A percentile compares a stretch with the other conserved stretches of the same genome.
phyloP scores from a whole-genome alignment of 192 early-diverging fungal species.

The Coemansia sp. region DNA sequence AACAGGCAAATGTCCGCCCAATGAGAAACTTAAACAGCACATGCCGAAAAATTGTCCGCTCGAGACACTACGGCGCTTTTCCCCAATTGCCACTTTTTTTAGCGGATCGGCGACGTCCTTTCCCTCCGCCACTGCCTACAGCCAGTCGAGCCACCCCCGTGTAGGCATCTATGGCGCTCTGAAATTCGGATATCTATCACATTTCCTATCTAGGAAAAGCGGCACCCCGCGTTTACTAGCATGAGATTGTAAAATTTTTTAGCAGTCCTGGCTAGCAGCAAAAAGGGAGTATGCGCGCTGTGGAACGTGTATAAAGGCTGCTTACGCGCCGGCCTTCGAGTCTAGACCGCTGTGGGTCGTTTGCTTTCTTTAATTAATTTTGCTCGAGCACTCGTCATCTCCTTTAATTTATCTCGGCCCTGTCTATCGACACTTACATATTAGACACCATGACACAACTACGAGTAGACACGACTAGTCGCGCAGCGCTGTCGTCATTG shows the following conservation, averaged over 20 bases:
- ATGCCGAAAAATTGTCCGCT: conserved; percentile 1
- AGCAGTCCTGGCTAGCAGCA: background rate
- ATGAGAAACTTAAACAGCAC: background rate
- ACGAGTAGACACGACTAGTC: conserved; percentile 10
- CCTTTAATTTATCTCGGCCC: background rate
- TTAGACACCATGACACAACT: background rate
- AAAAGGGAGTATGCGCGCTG: background rate
- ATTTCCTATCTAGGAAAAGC: background rate
- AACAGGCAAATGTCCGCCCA: background rate
- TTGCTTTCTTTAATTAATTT: background rate
- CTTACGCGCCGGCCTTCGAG: background rate
- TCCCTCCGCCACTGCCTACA: background rate
- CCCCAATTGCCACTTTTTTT: background rate
- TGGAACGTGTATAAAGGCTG: background rate
- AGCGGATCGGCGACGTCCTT: background rate
- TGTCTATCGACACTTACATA: background rate
- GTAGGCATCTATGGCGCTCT: background rate
- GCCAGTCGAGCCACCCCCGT: conserved; percentile 9
- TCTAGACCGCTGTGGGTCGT: conserved; percentile 3
- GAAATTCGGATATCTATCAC: background rate
- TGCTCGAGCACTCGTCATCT: background rate
- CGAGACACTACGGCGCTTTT: background rate
- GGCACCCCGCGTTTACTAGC: background rate
- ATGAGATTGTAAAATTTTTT: no score
- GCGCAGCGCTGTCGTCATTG: conserved; percentile 1